These are phyloP conservation scores for Leavenworthia alabamica DNA, from an alignment of 345 rosid genomes.

Conservation along the genomic window DNA sequence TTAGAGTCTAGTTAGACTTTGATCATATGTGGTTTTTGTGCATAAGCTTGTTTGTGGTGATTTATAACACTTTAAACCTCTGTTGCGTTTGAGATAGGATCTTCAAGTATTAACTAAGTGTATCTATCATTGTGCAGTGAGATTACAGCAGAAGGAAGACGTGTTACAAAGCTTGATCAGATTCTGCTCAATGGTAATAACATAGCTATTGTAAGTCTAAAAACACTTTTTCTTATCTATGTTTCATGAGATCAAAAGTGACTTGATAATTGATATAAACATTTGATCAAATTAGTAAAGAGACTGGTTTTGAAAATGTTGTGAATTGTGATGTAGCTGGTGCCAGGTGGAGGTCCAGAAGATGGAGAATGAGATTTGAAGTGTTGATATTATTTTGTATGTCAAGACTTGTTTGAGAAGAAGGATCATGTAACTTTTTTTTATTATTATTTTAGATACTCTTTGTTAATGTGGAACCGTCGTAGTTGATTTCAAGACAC, in stretches of 20 bases:
- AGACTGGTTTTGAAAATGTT: neutral
- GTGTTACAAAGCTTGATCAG: too few species aligned
- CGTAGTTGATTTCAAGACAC: too few species aligned
- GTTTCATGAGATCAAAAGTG: too few species aligned
- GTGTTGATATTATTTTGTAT: neutral
- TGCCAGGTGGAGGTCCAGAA: conserved; percentile 91
- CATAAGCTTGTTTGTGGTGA: neutral
- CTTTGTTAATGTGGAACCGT: too few species aligned
- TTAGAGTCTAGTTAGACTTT: neutral
- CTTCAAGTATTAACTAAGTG: neutral
- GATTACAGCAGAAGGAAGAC: conserved; percentile 81
- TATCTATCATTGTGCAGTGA: conserved; percentile 42
- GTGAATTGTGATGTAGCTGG: conserved; percentile 58
- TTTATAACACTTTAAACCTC: neutral
- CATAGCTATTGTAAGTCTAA: conserved; percentile 64
- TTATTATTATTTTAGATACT: too few species aligned
- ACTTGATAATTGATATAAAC: neutral
- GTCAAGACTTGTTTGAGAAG: neutral
- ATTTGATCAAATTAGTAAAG: neutral
- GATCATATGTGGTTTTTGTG: neutral
- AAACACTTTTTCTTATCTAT: too few species aligned
- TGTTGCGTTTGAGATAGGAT: neutral
- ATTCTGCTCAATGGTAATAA: too few species aligned
- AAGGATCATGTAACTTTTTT: conserved; percentile 16
- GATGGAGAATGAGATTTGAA: conserved; percentile 29